A percentile compares a stretch with the other conserved stretches of the same genome.
Conservation (phyloP, 225 moss, liverwort and hornwort species). For the Rhytidiadelphus loreus region DNA sequence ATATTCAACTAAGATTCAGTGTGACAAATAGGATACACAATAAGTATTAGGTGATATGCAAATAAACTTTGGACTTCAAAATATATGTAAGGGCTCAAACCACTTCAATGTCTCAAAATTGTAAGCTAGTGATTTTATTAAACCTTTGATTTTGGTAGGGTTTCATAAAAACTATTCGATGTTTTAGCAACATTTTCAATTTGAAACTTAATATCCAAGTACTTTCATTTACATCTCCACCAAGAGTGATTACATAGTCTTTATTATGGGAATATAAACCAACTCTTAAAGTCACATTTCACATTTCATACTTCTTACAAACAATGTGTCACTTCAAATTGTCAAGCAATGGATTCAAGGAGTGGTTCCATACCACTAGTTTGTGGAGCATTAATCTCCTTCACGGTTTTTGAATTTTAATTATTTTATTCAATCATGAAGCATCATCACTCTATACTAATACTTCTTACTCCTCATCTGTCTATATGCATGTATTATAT, state of each 20-base stretch:
- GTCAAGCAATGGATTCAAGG: too few species aligned
- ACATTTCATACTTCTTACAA: background rate
- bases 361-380: too few species aligned
- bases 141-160: background rate
- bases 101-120: background rate
- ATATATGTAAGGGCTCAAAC: background rate
- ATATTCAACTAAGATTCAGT: fast-evolving
- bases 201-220: background rate
- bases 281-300: background rate
- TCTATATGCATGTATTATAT: too few species aligned
- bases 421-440: too few species aligned
- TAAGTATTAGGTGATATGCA: background rate
- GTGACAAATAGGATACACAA: background rate
- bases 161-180: background rate
- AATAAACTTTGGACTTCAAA: background rate
- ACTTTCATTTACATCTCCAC: background rate
- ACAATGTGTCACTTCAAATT: too few species aligned
- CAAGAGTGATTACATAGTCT: background rate
- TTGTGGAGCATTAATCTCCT: too few species aligned
- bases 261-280: background rate
- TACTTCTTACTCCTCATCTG: too few species aligned
- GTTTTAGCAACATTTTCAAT: background rate
- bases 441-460: too few species aligned
- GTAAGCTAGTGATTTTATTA: background rate
- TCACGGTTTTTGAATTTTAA: too few species aligned